Evolutionary conservation across 108 stramenopile genomes (phyloP).

Genomic region (Fragilaria radians): DNA sequence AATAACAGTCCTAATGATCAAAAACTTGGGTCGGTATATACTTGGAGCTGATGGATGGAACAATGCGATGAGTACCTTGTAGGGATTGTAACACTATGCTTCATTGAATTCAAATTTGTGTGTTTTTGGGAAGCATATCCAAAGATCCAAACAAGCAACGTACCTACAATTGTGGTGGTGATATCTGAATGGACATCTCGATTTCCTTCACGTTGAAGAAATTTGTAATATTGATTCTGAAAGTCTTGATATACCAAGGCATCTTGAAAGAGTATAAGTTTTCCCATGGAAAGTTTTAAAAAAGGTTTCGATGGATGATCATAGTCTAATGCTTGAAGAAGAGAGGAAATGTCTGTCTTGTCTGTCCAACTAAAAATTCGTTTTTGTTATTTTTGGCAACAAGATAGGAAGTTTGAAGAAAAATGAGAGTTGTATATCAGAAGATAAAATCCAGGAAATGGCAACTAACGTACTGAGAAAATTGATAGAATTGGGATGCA

Average conservation of each 20-base stretch:
- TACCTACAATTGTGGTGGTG: not conserved
- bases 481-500: not conserved
- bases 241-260: not conserved
- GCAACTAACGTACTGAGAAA: not conserved
- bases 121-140: not conserved
- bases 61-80: too few species aligned
- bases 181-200: not conserved
- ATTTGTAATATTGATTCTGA: not conserved
- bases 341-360: not conserved
- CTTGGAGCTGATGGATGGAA: not conserved
- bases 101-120: not conserved
- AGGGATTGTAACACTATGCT: not conserved
- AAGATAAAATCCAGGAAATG: not conserved
- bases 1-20: constrained; percentile 50
- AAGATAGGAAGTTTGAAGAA: too few species aligned
- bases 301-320: not conserved
- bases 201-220: not conserved
- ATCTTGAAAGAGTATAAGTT: not conserved
- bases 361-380: constrained; percentile 2
- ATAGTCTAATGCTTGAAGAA: not conserved
- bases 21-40: constrained; percentile 12
- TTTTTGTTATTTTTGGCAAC: too few species aligned
- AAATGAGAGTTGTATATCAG: too few species aligned
- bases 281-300: not conserved
- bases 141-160: not conserved